Evolutionary conservation across 495 filamentous ascomycete species (phyloP), one percentile per base, ranked within the genome.

Genomic region (Trichocladium uniseriatum): DNA sequence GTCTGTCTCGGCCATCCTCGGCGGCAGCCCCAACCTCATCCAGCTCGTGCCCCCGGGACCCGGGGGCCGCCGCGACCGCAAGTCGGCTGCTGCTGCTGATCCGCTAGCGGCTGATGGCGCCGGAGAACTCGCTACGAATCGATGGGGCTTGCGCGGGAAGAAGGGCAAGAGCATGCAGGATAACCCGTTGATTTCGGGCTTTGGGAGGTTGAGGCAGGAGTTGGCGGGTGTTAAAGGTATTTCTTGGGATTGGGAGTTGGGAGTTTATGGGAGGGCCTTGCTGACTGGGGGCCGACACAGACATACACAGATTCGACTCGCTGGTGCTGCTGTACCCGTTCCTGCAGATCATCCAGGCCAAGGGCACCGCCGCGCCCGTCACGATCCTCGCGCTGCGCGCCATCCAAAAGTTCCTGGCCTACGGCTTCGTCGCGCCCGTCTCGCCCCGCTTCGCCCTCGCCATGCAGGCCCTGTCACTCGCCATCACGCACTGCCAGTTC

Each of bases 101-200:
- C n/a, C n/a, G n/a, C n/a, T n/a, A n/a, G n/a, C n/a, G 6, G 41
- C 39, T 2, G 69, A 73, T 35, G 61, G 58, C 18, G 39, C 61
- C 6, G 56, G 59, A 42, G 74, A 79, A 31, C 58, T 71, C 10
- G 75, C 69, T 11, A 60, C 70, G 6, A 80, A 78, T 39, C 68
- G 79, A 64, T 99, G 92, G 92, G 92, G 92, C 2, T 65, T 96
- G 50, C 75, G 94, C 57, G 92, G 92, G 43, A 96, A 95, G 80
- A 95, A 89, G 66, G 94, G 92, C 29, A 94, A 89, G 77, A 96
- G 89, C 70, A 86, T 96, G 77, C 88, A 95, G 73, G 92, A 99
- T 69, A 96, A 97, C 61, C 94, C 92, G 31, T 76, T 99, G 54
- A 95, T 99, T 73, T 83, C 87, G 45, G 91, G 89, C 9, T 99